These are phyloP conservation scores for Cytospora piceicola DNA, from an alignment of 2,329 filamentous ascomycete genomes.

Conservation along the genomic window DNA sequence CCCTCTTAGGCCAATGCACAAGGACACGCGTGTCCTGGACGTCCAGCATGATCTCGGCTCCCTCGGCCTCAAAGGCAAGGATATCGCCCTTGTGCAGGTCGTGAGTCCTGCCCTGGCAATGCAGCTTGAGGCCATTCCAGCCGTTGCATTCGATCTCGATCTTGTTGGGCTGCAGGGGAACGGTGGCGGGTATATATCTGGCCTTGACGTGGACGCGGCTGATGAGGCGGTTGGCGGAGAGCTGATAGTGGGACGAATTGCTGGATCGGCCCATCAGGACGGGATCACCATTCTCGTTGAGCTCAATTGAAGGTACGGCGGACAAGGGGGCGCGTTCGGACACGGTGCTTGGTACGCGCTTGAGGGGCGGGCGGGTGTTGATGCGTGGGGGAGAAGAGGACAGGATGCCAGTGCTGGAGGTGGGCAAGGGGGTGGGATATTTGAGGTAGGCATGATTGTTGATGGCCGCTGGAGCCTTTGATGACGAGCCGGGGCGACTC, in stretches of 20 bases:
- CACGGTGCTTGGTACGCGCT: slow-evolving; percentile 65
- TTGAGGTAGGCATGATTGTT: slow-evolving; percentile 56
- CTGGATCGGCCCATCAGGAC: slow-evolving; percentile 91
- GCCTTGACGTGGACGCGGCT: slow-evolving; percentile 93
- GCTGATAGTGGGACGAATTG: slow-evolving; percentile 92
- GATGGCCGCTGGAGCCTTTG: slow-evolving; percentile 34
- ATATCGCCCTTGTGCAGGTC: slow-evolving; percentile 86
- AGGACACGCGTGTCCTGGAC: slow-evolving; percentile 91
- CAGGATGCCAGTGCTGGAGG: slow-evolving; percentile 89
- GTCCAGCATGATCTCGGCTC: slow-evolving; percentile 90
- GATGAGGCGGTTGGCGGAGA: slow-evolving; percentile 89
- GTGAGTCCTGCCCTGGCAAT: slow-evolving; percentile 86
- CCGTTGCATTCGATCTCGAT: slow-evolving; percentile 90
- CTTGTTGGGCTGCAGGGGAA: slow-evolving; percentile 69
- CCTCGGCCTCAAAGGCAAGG: slow-evolving; percentile 87
- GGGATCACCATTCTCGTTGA: slow-evolving; percentile 79
- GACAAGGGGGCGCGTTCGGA: slow-evolving; percentile 84
- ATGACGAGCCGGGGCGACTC: slow-evolving; percentile 46
- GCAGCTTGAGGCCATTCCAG: slow-evolving; percentile 93
- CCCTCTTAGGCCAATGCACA: slow-evolving; percentile 79
- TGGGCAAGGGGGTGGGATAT: slow-evolving; percentile 93
- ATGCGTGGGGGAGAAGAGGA: slow-evolving; percentile 78
- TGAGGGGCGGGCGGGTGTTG: slow-evolving; percentile 53
- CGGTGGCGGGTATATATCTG: slow-evolving; percentile 72
- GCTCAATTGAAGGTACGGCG: slow-evolving; percentile 78